phyloP scores from a whole-genome alignment of 208 protist genomes.

The Trypanosoma scelopori region DNA sequence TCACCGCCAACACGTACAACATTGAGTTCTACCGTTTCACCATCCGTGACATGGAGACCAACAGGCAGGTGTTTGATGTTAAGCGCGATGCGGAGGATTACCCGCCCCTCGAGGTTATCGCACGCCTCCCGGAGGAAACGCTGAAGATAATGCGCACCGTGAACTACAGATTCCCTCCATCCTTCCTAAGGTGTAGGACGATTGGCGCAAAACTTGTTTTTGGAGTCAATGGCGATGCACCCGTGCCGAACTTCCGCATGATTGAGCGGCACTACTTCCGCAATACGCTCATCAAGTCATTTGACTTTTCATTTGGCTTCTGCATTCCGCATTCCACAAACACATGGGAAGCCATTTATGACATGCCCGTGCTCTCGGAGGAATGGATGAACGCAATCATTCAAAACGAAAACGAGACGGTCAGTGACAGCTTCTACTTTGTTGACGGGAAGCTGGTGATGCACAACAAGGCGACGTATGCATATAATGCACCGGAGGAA shows the following conservation, averaged over 20 bases:
- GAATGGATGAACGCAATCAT: conserved; percentile 89
- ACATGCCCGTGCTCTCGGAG: conserved; percentile 87
- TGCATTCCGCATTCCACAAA: conserved; percentile 96
- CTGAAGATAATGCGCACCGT: conserved; percentile 72
- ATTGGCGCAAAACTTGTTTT: conserved; percentile 93
- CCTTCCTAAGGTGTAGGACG: conserved; percentile 66
- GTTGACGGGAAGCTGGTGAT: conserved; percentile 92
- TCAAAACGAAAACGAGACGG: conserved; percentile 85
- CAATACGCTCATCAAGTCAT: conserved; percentile 92
- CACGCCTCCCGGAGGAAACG: conserved; percentile 45
- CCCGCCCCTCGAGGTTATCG: conserved; percentile 17
- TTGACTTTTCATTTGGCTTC: conserved; percentile 96
- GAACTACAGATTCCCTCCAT: conserved; percentile 87
- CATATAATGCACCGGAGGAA: conserved; percentile 48
- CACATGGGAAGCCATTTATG: conserved; percentile 95
- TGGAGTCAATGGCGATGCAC: conserved; percentile 81
- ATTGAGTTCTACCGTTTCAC: conserved; percentile 95
- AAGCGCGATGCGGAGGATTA: conserved; percentile 51
- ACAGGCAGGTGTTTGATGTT: conserved; percentile 85
- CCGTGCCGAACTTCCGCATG: conserved; percentile 94
- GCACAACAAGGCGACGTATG: conserved; percentile 96
- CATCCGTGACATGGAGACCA: conserved; percentile 91
- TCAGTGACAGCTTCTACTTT: conserved; percentile 97
- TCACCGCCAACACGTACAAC: conserved; percentile 90
- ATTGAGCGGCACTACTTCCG: conserved; percentile 97